Percentiles rank a stretch among this genome's conserved stretches.
These are phyloP conservation scores for Pyricularia sp. DNA, from an alignment of 2,329 filamentous ascomycete genomes.

Conservation along the genomic window DNA sequence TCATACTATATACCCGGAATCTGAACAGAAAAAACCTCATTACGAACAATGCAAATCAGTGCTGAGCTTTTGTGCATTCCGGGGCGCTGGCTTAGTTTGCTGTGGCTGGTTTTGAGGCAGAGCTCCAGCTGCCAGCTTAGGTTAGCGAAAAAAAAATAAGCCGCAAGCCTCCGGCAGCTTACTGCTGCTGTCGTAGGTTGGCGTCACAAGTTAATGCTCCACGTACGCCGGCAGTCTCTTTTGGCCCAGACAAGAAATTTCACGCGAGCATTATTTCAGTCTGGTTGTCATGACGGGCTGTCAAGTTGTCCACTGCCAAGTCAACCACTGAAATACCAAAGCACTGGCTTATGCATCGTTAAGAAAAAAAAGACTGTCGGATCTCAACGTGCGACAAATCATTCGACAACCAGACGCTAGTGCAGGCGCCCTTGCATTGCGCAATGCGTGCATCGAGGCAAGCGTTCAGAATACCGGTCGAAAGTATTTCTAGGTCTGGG, in stretches of 20 bases:
- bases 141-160: background rate
- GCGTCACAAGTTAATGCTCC: background rate
- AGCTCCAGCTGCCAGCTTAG: background rate
- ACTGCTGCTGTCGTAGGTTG: background rate
- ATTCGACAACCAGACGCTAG: background rate
- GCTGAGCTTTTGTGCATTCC: background rate
- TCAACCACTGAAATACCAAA: background rate
- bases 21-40: background rate
- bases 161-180: background rate
- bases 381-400: background rate
- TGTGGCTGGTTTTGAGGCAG: background rate
- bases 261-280: no score
- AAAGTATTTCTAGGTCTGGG: no score
- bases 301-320: background rate
- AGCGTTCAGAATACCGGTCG: no score
- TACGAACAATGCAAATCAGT: no score
- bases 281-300: background rate
- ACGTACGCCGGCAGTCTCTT: background rate
- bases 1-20: background rate
- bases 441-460: background rate
- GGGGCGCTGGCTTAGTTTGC: background rate
- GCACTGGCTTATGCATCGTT: background rate
- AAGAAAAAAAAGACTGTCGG: no score
- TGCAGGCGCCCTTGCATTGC: background rate
- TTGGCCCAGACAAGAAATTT: background rate